Conservation (phyloP, 768 basidiomycete species). For the Hemileccinum rubropunctum region DNA sequence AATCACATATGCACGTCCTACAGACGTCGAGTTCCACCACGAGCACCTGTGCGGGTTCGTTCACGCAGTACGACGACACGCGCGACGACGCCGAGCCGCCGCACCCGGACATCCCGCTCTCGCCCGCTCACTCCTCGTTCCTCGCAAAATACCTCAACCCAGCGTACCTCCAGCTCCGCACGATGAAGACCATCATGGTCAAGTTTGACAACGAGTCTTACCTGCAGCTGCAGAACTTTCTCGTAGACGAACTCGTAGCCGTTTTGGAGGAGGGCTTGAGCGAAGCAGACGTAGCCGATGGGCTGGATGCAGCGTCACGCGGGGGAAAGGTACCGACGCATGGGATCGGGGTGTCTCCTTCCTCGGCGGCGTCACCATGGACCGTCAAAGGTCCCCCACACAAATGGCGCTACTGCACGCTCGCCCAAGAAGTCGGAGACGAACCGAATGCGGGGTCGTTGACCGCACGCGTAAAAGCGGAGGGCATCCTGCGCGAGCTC, state of each 20-base stretch:
- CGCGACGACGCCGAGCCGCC: constrained; percentile 39
- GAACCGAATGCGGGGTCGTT: background rate
- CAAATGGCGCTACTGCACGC: constrained; percentile 88
- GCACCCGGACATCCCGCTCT: constrained; percentile 51
- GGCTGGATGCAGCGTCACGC: constrained; percentile 51
- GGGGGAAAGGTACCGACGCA: constrained; percentile 61
- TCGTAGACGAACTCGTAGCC: constrained; percentile 62
- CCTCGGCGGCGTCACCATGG: constrained; percentile 56
- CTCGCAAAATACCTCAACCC: constrained; percentile 86
- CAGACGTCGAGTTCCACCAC: constrained; percentile 60
- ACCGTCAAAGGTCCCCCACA: constrained; percentile 82
- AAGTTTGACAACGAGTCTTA: constrained; percentile 87
- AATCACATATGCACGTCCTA: constrained; percentile 6
- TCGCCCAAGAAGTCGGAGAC: constrained; percentile 25
- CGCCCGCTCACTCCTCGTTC: constrained; percentile 61
- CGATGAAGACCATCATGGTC: constrained; percentile 72
- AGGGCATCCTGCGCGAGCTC: constrained; percentile 36
- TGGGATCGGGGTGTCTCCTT: constrained; percentile 49
- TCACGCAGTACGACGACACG: constrained; percentile 50
- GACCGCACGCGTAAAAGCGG: constrained; percentile 16
- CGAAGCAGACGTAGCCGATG: constrained; percentile 62
- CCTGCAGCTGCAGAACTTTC: constrained; percentile 86
- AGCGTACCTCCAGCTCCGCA: constrained; percentile 81
- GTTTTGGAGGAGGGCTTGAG: constrained; percentile 64
- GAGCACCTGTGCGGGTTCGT: constrained; percentile 31